phyloP scores from a whole-genome alignment of 257 asterid genomes.

The Solanum clarkiae region DNA sequence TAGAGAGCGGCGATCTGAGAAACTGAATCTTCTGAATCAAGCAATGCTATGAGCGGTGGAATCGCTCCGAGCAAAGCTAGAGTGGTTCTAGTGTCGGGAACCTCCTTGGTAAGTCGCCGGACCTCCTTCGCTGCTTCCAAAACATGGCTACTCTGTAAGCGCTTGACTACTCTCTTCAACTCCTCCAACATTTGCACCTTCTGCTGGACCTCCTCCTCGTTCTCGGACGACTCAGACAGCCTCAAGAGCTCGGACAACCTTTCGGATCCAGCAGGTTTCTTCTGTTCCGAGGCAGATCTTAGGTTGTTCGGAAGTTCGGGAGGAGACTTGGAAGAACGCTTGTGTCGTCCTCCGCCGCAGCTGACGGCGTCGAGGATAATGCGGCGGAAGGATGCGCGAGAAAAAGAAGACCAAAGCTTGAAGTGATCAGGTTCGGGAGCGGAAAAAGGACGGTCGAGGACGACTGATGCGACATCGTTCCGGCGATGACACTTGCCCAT shows the following conservation, averaged over 20 bases:
- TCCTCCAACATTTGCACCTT: constrained; percentile 47
- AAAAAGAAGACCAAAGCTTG: constrained; percentile 37
- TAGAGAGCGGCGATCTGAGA: constrained; percentile 67
- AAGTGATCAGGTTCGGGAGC: constrained; percentile 8
- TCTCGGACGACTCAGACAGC: constrained; percentile 57
- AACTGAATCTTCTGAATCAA: constrained; percentile 36
- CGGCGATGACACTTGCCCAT: constrained; percentile 36
- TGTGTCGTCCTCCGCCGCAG: constrained; percentile 41
- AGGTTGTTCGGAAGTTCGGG: background rate
- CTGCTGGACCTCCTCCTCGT: constrained; percentile 41
- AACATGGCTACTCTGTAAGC: constrained; percentile 22
- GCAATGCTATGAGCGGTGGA: constrained; percentile 72
- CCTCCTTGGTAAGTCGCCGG: constrained; percentile 53
- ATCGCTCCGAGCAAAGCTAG: constrained; percentile 73
- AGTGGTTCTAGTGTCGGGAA: constrained; percentile 50
- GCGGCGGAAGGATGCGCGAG: constrained; percentile 20
- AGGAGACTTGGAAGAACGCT: constrained; percentile 1
- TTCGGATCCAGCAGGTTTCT: constrained; percentile 30
- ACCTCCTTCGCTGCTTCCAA: constrained; percentile 68
- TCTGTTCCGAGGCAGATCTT: constrained; percentile 6
- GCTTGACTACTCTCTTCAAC: constrained; percentile 34
- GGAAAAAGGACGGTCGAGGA: constrained; percentile 36
- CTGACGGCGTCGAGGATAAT: constrained; percentile 55
- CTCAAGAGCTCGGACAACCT: constrained; percentile 59
- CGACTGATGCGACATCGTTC: constrained; percentile 35